Percentiles rank a stretch among this genome's conserved stretches.
phyloP scores from a whole-genome alignment of 441 rosid species.

The Bocquillonia castaneifolia region DNA sequence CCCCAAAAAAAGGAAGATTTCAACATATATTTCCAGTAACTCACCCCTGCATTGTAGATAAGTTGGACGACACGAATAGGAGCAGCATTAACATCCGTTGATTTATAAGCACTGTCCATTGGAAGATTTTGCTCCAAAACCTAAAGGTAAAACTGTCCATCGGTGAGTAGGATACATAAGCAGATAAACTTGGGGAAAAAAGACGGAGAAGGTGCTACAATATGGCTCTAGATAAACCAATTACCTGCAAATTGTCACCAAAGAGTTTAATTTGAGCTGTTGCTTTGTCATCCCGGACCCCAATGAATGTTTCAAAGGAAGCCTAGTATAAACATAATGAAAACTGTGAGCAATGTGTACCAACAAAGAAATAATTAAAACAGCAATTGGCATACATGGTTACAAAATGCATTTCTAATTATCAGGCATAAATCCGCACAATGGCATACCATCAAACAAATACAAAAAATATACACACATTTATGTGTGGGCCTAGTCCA shows the following conservation, averaged over 20 bases:
- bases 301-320: conserved; percentile 82
- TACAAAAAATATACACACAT: neutral
- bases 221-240: conserved; percentile 16
- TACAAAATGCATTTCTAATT: neutral
- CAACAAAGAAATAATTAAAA: conserved; percentile 3
- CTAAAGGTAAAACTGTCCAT: conserved; percentile 31
- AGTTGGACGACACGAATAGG: conserved; percentile 92
- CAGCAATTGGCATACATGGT: neutral
- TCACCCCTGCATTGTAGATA: conserved; percentile 80
- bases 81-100: conserved; percentile 71
- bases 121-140: conserved; percentile 88
- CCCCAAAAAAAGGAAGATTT: neutral
- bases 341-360: conserved; percentile 18
- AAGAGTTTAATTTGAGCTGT: conserved; percentile 82
- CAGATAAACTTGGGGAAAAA: neutral
- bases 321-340: conserved; percentile 43
- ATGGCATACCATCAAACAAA: neutral
- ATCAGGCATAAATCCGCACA: neutral
- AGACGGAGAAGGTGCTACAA: conserved; percentile 7
- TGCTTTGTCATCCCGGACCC: conserved; percentile 77
- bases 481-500: neutral
- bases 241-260: conserved; percentile 79
- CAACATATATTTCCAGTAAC: conserved; percentile 25
- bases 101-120: conserved; percentile 66
- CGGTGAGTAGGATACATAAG: conserved; percentile 3